These are phyloP conservation scores for Isatis tinctoria DNA, from an alignment of 345 rosid genomes.

Conservation along the genomic window DNA sequence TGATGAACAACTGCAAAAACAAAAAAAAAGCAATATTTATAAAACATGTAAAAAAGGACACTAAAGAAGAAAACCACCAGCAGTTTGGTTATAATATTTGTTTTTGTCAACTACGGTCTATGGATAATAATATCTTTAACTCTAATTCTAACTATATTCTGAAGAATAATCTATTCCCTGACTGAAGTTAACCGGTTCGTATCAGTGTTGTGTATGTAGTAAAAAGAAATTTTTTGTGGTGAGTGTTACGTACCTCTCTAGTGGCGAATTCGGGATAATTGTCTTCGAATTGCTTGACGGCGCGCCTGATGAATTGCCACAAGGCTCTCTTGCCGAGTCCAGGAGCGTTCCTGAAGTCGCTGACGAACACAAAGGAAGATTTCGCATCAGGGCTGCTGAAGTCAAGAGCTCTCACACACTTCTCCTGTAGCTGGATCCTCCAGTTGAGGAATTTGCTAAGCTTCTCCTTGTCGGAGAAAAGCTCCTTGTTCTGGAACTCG, in stretches of 20 bases:
- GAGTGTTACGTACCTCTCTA: slow-evolving; percentile 45
- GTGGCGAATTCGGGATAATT: slow-evolving; percentile 63
- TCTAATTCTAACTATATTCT: background rate
- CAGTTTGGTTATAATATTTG: background rate
- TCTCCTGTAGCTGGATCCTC: slow-evolving; percentile 85
- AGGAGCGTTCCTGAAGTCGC: slow-evolving; percentile 74
- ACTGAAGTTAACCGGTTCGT: no score
- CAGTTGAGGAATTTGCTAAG: slow-evolving; percentile 63
- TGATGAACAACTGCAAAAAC: slow-evolving; percentile 63
- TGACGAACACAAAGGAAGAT: slow-evolving; percentile 63
- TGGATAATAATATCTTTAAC: background rate
- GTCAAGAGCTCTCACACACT: slow-evolving; percentile 69
- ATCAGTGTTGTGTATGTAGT: background rate
- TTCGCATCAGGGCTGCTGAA: slow-evolving; percentile 57
- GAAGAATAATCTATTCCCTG: background rate
- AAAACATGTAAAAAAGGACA: background rate
- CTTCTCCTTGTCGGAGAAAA: slow-evolving; percentile 74
- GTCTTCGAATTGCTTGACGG: slow-evolving; percentile 62
- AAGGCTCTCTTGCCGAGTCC: slow-evolving; percentile 62
- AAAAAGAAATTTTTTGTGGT: background rate
- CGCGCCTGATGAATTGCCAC: slow-evolving; percentile 64
- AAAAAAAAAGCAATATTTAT: background rate
- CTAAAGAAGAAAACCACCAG: background rate
- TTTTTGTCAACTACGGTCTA: background rate
- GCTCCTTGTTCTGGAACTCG: slow-evolving; percentile 66